Evolutionary conservation across 306 rosid species (phyloP).

Genomic region (Bauhinia variegata): DNA sequence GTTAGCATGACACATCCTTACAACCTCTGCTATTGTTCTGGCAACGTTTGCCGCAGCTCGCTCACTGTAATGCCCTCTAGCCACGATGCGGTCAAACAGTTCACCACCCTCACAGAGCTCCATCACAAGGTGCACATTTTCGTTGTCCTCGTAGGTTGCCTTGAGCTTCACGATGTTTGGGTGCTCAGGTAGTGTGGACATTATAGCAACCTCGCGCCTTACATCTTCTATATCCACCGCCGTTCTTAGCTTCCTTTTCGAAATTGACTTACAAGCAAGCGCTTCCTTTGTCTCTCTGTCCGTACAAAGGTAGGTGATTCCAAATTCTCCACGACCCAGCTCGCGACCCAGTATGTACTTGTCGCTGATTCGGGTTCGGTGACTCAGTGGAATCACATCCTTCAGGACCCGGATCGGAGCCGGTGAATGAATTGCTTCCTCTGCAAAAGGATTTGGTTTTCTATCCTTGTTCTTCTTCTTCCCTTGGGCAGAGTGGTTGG

Average conservation of each 20-base stretch:
- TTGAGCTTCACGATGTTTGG: conserved; percentile 72
- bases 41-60: conserved; percentile 84
- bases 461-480: conserved; percentile 49
- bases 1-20: conserved; percentile 79
- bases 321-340: conserved; percentile 97
- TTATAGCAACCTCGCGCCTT: conserved; percentile 83
- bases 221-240: conserved; percentile 84
- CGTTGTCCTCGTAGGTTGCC: conserved; percentile 76
- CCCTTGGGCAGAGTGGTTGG: conserved; percentile 3
- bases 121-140: conserved; percentile 88
- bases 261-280: conserved; percentile 92
- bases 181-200: conserved; percentile 80
- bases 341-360: conserved; percentile 89
- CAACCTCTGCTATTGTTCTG: conserved; percentile 77
- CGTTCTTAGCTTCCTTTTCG: conserved; percentile 85
- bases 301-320: conserved; percentile 89
- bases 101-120: conserved; percentile 88
- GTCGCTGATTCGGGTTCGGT: conserved; percentile 74
- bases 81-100: conserved; percentile 83
- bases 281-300: conserved; percentile 84
- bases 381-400: conserved; percentile 71
- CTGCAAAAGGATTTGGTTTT: conserved; percentile 58
- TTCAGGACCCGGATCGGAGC: conserved; percentile 88
- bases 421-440: conserved; percentile 48
- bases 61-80: conserved; percentile 82